Evolutionary conservation across 768 basidiomycete genomes (phyloP).

Genomic region (Kwoniella sp.): DNA sequence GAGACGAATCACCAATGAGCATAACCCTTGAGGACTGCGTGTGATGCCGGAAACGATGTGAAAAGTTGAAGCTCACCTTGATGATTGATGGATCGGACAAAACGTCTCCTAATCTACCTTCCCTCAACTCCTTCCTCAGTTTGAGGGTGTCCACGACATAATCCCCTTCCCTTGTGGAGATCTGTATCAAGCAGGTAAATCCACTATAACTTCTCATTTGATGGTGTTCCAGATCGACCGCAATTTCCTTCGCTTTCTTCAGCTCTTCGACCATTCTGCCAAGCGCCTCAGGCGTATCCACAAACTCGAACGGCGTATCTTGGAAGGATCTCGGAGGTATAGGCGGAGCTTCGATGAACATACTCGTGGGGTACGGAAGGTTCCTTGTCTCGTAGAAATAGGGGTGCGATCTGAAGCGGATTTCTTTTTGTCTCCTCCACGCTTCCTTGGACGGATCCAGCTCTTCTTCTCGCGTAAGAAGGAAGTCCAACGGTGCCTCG

Average conservation of each 20-base stretch:
- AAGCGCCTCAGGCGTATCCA: slow-evolving; percentile 66
- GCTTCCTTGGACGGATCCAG: slow-evolving; percentile 20
- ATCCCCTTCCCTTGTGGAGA: slow-evolving; percentile 71
- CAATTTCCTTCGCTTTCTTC: slow-evolving; percentile 72
- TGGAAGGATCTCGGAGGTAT: slow-evolving; percentile 65
- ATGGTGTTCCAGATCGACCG: slow-evolving; percentile 94
- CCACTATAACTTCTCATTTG: slow-evolving; percentile 80
- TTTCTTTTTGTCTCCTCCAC: slow-evolving; percentile 14
- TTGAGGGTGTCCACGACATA: slow-evolving; percentile 82
- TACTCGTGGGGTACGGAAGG: slow-evolving; percentile 68
- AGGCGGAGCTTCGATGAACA: slow-evolving; percentile 65
- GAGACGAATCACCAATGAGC: neutral
- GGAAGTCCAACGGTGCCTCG: slow-evolving; percentile 26
- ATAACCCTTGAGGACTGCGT: too few relatives aligned
- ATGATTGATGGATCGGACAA: slow-evolving; percentile 81
- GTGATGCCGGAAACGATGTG: too few relatives aligned
- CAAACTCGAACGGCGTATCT: slow-evolving; percentile 70
- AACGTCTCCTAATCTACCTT: slow-evolving; percentile 72
- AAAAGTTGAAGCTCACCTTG: slow-evolving; percentile 66
- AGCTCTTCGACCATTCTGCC: slow-evolving; percentile 69
- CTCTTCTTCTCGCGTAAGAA: slow-evolving; percentile 17
- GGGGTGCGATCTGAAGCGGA: slow-evolving; percentile 60
- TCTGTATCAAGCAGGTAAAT: slow-evolving; percentile 82
- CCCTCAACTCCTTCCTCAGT: slow-evolving; percentile 68
- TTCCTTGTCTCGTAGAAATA: slow-evolving; percentile 84